Evolutionary conservation across 306 rosid genomes (phyloP).

Genomic region (Lupinus albus): DNA sequence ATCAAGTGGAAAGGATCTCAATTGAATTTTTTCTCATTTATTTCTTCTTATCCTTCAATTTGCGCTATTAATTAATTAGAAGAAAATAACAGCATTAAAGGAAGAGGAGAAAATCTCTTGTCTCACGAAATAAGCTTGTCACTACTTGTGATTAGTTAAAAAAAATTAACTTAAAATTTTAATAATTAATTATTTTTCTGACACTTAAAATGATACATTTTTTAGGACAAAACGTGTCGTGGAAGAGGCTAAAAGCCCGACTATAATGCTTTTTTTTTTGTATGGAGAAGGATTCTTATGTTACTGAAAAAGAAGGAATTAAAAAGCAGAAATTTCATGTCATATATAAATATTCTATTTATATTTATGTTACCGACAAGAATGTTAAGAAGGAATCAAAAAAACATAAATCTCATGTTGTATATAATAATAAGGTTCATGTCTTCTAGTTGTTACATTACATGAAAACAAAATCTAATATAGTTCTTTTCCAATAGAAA

Average conservation of each 20-base stretch:
- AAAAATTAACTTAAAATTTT: too few species aligned
- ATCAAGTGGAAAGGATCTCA: too few species aligned
- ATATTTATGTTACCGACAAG: background rate
- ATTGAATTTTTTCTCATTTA: too few species aligned
- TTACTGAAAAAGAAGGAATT: too few species aligned
- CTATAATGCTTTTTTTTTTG: background rate
- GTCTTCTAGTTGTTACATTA: conserved; percentile 8
- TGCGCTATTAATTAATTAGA: background rate
- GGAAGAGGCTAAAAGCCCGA: background rate
- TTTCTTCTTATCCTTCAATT: too few species aligned
- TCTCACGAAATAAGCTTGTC: too few species aligned
- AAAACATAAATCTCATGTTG: background rate
- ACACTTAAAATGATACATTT: too few species aligned
- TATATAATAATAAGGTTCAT: conserved; percentile 11
- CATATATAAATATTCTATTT: background rate
- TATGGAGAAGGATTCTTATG: background rate
- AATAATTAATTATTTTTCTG: too few species aligned
- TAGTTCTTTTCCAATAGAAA: conserved; percentile 3
- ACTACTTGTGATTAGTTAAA: too few species aligned
- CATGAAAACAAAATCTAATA: conserved; percentile 23
- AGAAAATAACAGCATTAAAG: background rate
- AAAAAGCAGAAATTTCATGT: too few species aligned
- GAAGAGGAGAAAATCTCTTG: too few species aligned
- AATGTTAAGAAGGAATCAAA: background rate
- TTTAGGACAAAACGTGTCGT: too few species aligned